Evolutionary conservation across 495 filamentous ascomycete species (phyloP).

Genomic region (Tuber magnatum): DNA sequence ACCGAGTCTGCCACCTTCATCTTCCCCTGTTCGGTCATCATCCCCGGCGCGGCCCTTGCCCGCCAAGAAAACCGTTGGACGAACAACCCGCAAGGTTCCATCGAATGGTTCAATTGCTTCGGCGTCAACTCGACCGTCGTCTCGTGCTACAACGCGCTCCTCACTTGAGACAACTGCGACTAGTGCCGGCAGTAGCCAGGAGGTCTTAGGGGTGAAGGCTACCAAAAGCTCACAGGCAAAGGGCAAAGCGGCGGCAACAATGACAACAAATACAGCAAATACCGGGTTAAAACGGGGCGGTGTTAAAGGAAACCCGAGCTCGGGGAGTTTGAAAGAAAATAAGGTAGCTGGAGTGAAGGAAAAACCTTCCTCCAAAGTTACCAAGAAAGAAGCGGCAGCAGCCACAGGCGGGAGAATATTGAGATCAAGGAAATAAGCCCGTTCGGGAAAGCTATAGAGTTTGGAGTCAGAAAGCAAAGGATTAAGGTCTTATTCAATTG

Average conservation of each 20-base stretch:
- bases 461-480: neutral
- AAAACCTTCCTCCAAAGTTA: conserved; percentile 9
- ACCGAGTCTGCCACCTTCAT: conserved; percentile 23
- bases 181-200: conserved; percentile 20
- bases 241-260: neutral
- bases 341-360: conserved; percentile 37
- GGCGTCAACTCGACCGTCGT: conserved; percentile 28
- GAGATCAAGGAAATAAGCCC: conserved; percentile 27
- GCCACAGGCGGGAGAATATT: conserved; percentile 32
- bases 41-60: conserved; percentile 14
- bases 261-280: conserved; percentile 1
- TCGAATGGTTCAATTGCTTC: conserved; percentile 22
- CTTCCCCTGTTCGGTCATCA: conserved; percentile 12
- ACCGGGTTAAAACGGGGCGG: conserved; percentile 30
- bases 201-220: conserved; percentile 17
- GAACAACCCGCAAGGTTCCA: conserved; percentile 23
- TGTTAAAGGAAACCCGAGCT: conserved; percentile 29
- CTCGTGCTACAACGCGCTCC: conserved; percentile 35
- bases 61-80: conserved; percentile 16
- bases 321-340: conserved; percentile 40
- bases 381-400: conserved; percentile 19
- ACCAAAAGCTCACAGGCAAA: conserved; percentile 31
- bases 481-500: neutral
- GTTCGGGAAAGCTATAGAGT: neutral
- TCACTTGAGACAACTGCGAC: conserved; percentile 35